Evolutionary conservation across 2,329 filamentous ascomycete species (phyloP).

Genomic region (Pezicula neosporulosa): DNA sequence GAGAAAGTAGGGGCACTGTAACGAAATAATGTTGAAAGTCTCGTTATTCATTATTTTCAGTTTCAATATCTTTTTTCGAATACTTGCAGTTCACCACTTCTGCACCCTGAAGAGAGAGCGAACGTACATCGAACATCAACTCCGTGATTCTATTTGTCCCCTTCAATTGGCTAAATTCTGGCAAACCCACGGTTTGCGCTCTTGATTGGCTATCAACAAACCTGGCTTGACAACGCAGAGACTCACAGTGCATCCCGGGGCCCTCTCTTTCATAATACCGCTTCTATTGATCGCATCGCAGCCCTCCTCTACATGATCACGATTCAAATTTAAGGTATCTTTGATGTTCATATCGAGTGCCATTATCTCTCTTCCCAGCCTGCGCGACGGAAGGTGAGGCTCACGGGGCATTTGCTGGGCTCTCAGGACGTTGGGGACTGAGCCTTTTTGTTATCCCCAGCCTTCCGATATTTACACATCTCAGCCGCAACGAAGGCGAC

Average conservation of each 20-base stretch:
- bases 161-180: not conserved
- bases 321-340: not conserved
- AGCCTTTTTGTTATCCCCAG: not conserved
- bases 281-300: constrained; percentile 5
- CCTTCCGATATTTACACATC: constrained; percentile 4
- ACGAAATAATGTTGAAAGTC: not conserved
- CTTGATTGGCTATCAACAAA: not conserved
- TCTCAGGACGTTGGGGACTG: not conserved
- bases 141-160: not conserved
- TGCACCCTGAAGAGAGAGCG: no score
- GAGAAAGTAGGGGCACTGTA: not conserved
- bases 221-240: not conserved
- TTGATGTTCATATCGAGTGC: not conserved
- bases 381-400: not conserved
- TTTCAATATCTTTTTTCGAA: no score
- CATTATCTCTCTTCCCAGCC: not conserved
- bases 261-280: constrained; percentile 1
- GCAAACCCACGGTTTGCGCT: not conserved
- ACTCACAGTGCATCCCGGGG: not conserved
- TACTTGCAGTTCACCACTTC: no score
- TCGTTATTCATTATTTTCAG: no score
- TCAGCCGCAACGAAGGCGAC: constrained; percentile 4
- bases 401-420: not conserved
- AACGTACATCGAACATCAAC: no score
- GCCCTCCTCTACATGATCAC: not conserved